Percentiles rank a stretch among this genome's conserved stretches.
phyloP scores from a whole-genome alignment of 176 grass and related monocot species.

The Aegilops tauschii region DNA sequence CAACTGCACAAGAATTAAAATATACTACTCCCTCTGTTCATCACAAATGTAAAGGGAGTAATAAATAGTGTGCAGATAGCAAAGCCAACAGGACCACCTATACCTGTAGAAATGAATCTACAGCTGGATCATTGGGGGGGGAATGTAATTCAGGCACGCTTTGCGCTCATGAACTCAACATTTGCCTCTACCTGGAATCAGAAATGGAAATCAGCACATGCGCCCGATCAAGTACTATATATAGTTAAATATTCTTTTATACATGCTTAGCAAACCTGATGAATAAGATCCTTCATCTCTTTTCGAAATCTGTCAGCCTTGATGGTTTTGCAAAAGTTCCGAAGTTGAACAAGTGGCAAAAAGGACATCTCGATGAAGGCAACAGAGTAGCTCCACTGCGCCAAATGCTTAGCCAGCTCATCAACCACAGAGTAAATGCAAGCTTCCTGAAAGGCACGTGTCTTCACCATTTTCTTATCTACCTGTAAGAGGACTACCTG shows the following conservation, averaged over 20 bases:
- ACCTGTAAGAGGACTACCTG: slow-evolving; percentile 48
- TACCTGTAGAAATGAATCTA: slow-evolving; percentile 78
- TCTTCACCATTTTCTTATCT: slow-evolving; percentile 92
- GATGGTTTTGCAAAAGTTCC: slow-evolving; percentile 72
- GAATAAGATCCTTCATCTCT: slow-evolving; percentile 90
- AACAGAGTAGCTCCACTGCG: slow-evolving; percentile 85
- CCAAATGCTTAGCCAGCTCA: slow-evolving; percentile 83
- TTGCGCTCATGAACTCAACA: slow-evolving; percentile 64
- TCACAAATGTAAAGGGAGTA: background rate
- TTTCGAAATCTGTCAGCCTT: slow-evolving; percentile 87
- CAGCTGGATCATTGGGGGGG: slow-evolving; percentile 67
- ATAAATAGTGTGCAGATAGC: background rate
- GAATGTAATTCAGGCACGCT: slow-evolving; percentile 56
- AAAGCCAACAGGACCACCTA: background rate
- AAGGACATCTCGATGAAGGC: slow-evolving; percentile 86
- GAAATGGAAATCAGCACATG: slow-evolving; percentile 26
- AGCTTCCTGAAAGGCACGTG: slow-evolving; percentile 88
- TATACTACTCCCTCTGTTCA: background rate
- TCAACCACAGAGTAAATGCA: slow-evolving; percentile 80
- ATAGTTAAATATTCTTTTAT: background rate
- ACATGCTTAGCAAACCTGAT: slow-evolving; percentile 58
- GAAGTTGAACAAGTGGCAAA: slow-evolving; percentile 72
- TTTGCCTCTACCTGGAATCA: slow-evolving; percentile 66
- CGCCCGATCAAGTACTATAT: slow-evolving; percentile 1
- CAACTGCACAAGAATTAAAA: background rate